phyloP scores from a whole-genome alignment of 75 land plant species.

The Selaginella moellendorffii region DNA sequence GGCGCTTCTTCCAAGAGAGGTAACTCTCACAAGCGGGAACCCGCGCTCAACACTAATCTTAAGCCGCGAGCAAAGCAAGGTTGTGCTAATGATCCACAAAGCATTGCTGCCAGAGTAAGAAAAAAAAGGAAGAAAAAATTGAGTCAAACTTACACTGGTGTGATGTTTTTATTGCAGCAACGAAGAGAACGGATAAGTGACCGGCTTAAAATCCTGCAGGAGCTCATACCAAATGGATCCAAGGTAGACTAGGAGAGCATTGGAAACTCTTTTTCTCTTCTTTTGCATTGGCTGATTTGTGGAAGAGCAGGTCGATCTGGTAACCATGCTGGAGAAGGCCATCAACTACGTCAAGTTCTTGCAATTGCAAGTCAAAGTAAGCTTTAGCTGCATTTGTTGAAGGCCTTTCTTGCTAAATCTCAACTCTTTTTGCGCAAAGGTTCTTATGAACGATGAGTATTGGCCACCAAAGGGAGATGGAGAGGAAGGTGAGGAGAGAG shows the following conservation, averaged over 20 bases:
- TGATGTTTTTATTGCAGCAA: slow-evolving; percentile 31
- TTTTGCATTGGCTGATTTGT: no score
- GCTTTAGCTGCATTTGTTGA: no score
- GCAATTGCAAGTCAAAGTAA: background rate
- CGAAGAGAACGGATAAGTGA: slow-evolving; percentile 77
- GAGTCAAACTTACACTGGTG: no score
- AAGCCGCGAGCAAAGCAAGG: slow-evolving; percentile 13
- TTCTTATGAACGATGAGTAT: background rate
- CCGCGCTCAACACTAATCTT: slow-evolving; percentile 9
- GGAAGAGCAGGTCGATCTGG: background rate
- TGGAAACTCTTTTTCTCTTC: no score
- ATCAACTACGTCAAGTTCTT: background rate
- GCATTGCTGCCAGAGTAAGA: slow-evolving; percentile 5
- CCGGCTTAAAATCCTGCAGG: slow-evolving; percentile 63
- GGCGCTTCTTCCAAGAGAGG: background rate
- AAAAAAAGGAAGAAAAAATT: no score
- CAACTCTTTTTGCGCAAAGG: no score
- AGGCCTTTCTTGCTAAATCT: no score
- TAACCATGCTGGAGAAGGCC: background rate
- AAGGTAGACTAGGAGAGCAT: no score
- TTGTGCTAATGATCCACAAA: slow-evolving; percentile 12
- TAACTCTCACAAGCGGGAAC: background rate
- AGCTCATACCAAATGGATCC: slow-evolving; percentile 76
- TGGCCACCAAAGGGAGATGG: background rate
- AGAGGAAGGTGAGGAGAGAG: no score